Evolutionary conservation across 257 asterid genomes (phyloP), one percentile per base, ranked within the genome.

Genomic region (Nicotiana undulata): DNA sequence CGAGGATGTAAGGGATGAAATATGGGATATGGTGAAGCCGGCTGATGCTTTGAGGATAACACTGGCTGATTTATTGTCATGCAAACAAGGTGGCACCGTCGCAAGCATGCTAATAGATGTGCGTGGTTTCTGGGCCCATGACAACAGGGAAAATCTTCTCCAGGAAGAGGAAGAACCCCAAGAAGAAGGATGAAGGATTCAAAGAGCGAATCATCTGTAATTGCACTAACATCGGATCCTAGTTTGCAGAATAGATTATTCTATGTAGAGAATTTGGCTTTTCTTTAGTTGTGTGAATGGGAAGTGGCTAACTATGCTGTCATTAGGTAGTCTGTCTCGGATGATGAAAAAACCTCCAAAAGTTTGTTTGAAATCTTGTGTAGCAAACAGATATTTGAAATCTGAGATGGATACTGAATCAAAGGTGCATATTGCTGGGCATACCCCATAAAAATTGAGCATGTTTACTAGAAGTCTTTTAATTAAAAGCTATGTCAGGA

Each of bases 11-110:
- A 89, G 99, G 85, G 98, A 96, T 81, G 98, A 96, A 88, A 96
- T 96, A 52, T 96, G 99, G 98, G 99, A 96, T 79, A 96, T 93
- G 99, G 99, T 96, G 90, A 96, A 94, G 83, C 98, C 98, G 40
- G 85, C 87, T 12, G 97, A 94, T 75, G 90, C 94, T 22, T 86
- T 96, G 91, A 89, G 78, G 76, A 90, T 92, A 86, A 86, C 95
- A 26, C 88, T 94, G 67, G 89, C 92, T 15, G 98, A 96, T 91
- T 88, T 96, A 75, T 90, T 96, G 11, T 87, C 86, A 31, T 96
- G 98, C 89, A 94, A 96, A 83, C 98, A 94, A 82, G 99, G 99
- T 12, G 97, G 99, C 63, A 96, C 97, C 1, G 98, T 96, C 18
- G 99, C 99, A 26, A 94, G 99, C 90, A 96, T 96, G 99, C 98